Conservation (phyloP, 495 filamentous ascomycete genomes). For the Trichoderma orchidacearum region DNA sequence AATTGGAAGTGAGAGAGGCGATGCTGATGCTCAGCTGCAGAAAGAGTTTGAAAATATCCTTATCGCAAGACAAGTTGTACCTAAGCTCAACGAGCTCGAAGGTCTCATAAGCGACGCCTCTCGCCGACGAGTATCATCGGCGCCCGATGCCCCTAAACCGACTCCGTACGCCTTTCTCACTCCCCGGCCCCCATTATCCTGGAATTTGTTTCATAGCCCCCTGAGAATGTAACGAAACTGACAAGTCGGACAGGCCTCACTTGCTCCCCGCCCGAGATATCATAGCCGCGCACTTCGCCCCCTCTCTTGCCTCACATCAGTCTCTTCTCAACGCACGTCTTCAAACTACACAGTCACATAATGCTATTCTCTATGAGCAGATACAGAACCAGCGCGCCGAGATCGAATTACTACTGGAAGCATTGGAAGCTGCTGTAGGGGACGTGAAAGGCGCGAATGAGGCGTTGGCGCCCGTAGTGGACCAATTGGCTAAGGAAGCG, state of each 20-base stretch:
- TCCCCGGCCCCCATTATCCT: background rate
- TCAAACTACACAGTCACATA: conserved; percentile 47
- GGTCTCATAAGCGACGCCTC: conserved; percentile 56
- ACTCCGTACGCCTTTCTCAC: conserved; percentile 27
- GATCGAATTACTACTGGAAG: conserved; percentile 51
- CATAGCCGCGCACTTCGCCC: conserved; percentile 55
- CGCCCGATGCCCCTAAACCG: background rate
- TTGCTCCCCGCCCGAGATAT: conserved; percentile 54
- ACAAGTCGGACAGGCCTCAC: conserved; percentile 45
- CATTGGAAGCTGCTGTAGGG: conserved; percentile 50
- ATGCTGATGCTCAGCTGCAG: conserved; percentile 12
- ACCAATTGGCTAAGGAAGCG: conserved; percentile 32
- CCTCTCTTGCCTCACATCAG: conserved; percentile 48
- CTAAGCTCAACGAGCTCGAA: conserved; percentile 73
- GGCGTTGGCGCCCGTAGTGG: conserved; percentile 27
- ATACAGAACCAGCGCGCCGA: conserved; percentile 57
- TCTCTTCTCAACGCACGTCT: conserved; percentile 46
- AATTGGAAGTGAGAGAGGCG: background rate
- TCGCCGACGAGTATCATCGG: conserved; percentile 22
- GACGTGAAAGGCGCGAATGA: conserved; percentile 56
- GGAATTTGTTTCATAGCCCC: background rate
- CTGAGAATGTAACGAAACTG: background rate
- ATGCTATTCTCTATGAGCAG: conserved; percentile 45
- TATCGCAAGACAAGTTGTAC: conserved; percentile 52
- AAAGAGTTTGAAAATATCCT: conserved; percentile 71